These are phyloP conservation scores for Russula sp. DNA, from an alignment of 768 basidiomycete genomes.

Conservation along the genomic window DNA sequence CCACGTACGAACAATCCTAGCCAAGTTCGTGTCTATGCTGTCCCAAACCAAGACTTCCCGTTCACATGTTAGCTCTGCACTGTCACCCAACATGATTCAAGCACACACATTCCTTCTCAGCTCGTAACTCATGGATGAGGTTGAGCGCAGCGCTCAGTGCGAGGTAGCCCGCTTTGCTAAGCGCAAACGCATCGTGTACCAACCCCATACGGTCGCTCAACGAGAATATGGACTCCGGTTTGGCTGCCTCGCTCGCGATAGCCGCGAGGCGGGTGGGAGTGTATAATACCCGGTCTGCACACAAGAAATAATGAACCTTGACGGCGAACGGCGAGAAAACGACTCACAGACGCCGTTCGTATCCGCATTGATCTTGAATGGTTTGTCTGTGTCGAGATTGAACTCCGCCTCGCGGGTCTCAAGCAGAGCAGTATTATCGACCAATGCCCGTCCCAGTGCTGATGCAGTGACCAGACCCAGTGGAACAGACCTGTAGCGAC, in stretches of 20 bases:
- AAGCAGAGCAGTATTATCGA: conserved; percentile 63
- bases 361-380: conserved; percentile 88
- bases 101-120: conserved; percentile 70
- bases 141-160: conserved; percentile 72
- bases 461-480: conserved; percentile 64
- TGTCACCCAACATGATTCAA: not conserved
- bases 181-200: conserved; percentile 72
- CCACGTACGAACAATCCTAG: conserved; percentile 58
- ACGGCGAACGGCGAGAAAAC: not conserved
- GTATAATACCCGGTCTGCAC: conserved; percentile 79
- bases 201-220: conserved; percentile 87
- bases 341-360: conserved; percentile 84
- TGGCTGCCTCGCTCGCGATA: conserved; percentile 75
- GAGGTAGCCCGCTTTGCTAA: conserved; percentile 76
- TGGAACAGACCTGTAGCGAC: conserved; percentile 63
- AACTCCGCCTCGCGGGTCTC: conserved; percentile 61
- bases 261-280: conserved; percentile 67
- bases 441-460: conserved; percentile 45
- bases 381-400: conserved; percentile 62
- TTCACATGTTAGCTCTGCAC: conserved; percentile 8
- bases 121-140: conserved; percentile 59
- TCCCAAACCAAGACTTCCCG: conserved; percentile 76
- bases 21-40: conserved; percentile 54
- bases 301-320: not conserved
- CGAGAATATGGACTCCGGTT: conserved; percentile 56